Evolutionary conservation across 108 stramenopile genomes (phyloP).

Genomic region (Conticribra guillardii): DNA sequence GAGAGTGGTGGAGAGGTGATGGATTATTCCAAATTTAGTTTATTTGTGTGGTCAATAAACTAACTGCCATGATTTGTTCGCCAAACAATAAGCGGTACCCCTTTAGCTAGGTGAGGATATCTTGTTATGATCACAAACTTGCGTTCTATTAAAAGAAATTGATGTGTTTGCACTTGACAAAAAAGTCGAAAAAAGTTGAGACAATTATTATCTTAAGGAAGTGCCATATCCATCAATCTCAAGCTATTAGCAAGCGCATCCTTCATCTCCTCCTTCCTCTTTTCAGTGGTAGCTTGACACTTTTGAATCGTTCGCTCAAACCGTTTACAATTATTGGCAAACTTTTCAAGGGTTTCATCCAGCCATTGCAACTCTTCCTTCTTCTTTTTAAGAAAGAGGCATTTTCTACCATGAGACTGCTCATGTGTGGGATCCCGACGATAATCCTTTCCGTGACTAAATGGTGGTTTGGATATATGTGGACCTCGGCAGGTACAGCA

Average conservation of each 20-base stretch:
- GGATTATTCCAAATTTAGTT: too few relatives aligned
- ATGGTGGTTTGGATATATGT: constrained; percentile 47
- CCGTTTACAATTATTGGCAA: constrained; percentile 22
- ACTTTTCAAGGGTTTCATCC: constrained; percentile 33
- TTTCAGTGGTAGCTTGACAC: constrained; percentile 16
- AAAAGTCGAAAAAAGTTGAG: too few relatives aligned
- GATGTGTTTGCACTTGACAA: too few relatives aligned
- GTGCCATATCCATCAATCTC: constrained; percentile 45
- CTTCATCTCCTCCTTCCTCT: constrained; percentile 33
- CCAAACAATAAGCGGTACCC: too few relatives aligned
- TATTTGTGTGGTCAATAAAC: too few relatives aligned
- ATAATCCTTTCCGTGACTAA: constrained; percentile 44
- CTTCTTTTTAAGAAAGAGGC: constrained; percentile 36
- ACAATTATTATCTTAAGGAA: constrained; percentile 1
- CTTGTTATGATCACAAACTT: too few relatives aligned
- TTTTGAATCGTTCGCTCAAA: constrained; percentile 34
- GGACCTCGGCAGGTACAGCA: constrained; percentile 49
- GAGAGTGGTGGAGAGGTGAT: constrained; percentile 23
- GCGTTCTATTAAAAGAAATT: too few relatives aligned
- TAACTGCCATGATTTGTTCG: too few relatives aligned
- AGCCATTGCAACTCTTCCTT: constrained; percentile 36
- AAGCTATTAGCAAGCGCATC: constrained; percentile 46
- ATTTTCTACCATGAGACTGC: constrained; percentile 22
- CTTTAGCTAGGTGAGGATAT: too few relatives aligned
- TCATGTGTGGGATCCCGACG: constrained; percentile 32